A percentile compares a stretch with the other conserved stretches of the same genome.
Evolutionary conservation across 106 monocot species (phyloP).

Genomic region (Dioscorea alata): DNA sequence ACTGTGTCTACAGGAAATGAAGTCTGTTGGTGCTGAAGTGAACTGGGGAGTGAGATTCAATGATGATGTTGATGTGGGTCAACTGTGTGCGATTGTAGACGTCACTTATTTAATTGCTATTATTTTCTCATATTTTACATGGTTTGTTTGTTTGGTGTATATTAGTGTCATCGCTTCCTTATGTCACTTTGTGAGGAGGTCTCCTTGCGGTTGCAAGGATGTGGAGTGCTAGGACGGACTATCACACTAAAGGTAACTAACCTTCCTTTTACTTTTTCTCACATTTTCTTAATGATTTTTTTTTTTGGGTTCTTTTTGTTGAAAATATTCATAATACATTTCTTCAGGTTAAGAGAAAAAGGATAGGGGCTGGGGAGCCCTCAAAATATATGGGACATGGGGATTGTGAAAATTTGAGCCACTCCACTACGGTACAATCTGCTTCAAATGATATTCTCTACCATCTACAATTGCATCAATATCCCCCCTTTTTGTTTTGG

Average conservation of each 20-base stretch:
- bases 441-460: no score
- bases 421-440: slow-evolving; percentile 59
- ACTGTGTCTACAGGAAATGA: slow-evolving; percentile 62
- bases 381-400: slow-evolving; percentile 96
- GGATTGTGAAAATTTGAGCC: slow-evolving; percentile 86
- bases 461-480: no score
- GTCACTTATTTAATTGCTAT: background rate
- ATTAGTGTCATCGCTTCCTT: slow-evolving; percentile 73
- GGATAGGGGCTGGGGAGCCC: slow-evolving; percentile 74
- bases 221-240: slow-evolving; percentile 75
- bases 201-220: slow-evolving; percentile 61
- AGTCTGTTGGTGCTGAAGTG: slow-evolving; percentile 94
- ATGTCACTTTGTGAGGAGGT: slow-evolving; percentile 80
- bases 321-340: background rate
- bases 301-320: background rate
- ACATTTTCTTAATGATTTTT: background rate
- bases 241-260: slow-evolving; percentile 66
- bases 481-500: no score
- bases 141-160: slow-evolving; percentile 9
- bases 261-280: background rate
- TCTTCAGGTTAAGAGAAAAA: slow-evolving; percentile 74
- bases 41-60: slow-evolving; percentile 97
- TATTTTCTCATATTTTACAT: slow-evolving; percentile 8
- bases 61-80: slow-evolving; percentile 55
- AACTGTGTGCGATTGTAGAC: background rate